phyloP scores from a whole-genome alignment of 768 basidiomycete genomes.

The Vishniacozyma victoriae region DNA sequence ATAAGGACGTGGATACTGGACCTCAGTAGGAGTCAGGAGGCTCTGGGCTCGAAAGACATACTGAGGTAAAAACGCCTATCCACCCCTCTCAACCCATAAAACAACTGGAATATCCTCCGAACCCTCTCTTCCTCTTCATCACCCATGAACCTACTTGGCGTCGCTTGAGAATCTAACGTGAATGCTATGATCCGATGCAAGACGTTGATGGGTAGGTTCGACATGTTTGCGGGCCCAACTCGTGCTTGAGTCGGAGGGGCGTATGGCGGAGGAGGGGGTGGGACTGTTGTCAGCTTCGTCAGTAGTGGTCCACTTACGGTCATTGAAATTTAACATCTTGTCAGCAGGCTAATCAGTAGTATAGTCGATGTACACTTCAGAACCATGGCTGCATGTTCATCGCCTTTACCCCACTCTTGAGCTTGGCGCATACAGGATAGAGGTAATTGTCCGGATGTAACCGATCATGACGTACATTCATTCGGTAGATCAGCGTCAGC shows the following conservation, averaged over 20 bases:
- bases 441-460: no score
- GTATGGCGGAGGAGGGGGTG: slow-evolving; percentile 18
- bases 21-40: background rate
- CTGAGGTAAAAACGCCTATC: slow-evolving; percentile 31
- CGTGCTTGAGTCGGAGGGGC: slow-evolving; percentile 1
- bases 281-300: no score
- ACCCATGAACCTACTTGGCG: slow-evolving; percentile 20
- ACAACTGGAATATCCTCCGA: slow-evolving; percentile 29
- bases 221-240: slow-evolving; percentile 3
- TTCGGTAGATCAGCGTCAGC: no score
- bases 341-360: no score
- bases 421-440: no score
- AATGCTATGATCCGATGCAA: slow-evolving; percentile 22
- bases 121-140: slow-evolving; percentile 28
- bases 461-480: no score
- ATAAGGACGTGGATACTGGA: background rate
- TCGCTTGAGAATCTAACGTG: slow-evolving; percentile 24
- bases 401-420: no score
- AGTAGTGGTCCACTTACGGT: no score
- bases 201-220: slow-evolving; percentile 21
- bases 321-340: background rate
- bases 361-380: no score
- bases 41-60: slow-evolving; percentile 4
- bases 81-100: slow-evolving; percentile 24
- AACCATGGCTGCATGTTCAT: no score